Evolutionary conservation across 176 grass and related monocot species (phyloP).

Genomic region (Juncus inflexus): DNA sequence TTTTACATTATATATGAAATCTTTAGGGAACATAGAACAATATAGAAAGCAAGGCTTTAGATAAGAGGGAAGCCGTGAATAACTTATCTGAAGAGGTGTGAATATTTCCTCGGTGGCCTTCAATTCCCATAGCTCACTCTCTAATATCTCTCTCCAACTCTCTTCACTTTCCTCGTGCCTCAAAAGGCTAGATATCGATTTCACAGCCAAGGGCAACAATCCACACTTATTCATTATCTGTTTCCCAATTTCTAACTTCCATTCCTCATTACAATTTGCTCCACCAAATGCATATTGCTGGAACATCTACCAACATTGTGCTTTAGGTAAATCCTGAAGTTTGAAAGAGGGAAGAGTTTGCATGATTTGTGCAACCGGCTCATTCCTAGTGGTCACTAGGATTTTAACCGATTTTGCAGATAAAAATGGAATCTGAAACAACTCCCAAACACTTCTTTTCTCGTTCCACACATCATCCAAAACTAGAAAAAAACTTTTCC

Average conservation of each 20-base stretch:
- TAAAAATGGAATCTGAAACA: constrained; percentile 16
- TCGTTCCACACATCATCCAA: constrained; percentile 25
- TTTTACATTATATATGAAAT: not conserved
- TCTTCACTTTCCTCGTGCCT: constrained; percentile 34
- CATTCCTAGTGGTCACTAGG: constrained; percentile 32
- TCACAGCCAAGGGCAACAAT: constrained; percentile 38
- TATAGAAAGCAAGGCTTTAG: constrained; percentile 45
- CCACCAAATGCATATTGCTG: constrained; percentile 23
- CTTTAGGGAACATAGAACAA: not conserved
- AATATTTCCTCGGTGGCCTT: constrained; percentile 44
- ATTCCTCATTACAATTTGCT: not conserved
- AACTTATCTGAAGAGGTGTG: constrained; percentile 29
- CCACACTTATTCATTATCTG: constrained; percentile 36
- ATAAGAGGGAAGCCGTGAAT: constrained; percentile 39
- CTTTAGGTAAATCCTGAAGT: constrained; percentile 24
- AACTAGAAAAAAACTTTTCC: constrained; percentile 13
- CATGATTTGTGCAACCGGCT: constrained; percentile 19
- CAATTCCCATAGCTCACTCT: constrained; percentile 17
- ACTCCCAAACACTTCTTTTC: constrained; percentile 16
- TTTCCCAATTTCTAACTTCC: constrained; percentile 13
- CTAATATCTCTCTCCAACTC: constrained; percentile 11
- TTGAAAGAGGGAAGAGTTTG: not conserved
- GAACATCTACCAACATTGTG: constrained; percentile 30
- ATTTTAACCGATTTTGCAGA: constrained; percentile 7
- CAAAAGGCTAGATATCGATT: constrained; percentile 41